These are phyloP conservation scores for Suillus decipiens DNA, from an alignment of 768 basidiomycete genomes.

Conservation along the genomic window DNA sequence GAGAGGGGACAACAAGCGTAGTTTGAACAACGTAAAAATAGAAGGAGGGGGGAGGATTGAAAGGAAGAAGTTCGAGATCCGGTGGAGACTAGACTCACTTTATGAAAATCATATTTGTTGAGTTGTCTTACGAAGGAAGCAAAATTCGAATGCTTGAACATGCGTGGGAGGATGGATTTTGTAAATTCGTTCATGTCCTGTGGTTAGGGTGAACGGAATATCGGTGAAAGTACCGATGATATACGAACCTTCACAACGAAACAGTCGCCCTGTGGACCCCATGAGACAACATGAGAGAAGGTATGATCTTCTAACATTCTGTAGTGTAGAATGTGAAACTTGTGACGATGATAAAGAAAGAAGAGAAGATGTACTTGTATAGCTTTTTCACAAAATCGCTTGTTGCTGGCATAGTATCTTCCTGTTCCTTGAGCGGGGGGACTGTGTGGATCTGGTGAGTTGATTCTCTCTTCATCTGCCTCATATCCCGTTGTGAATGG, in stretches of 20 bases:
- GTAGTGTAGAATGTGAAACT: background rate
- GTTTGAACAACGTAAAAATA: no score
- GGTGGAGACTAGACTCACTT: conserved; percentile 44
- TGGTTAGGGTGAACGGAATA: conserved; percentile 14
- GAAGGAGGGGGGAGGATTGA: conserved; percentile 9
- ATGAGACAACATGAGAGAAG: conserved; percentile 74
- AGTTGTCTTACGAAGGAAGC: conserved; percentile 90
- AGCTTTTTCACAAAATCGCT: conserved; percentile 94
- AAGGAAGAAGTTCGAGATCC: conserved; percentile 11
- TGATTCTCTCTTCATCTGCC: conserved; percentile 33
- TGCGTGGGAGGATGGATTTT: conserved; percentile 82
- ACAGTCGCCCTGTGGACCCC: conserved; percentile 83
- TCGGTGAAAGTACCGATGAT: background rate
- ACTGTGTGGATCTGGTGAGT: conserved; percentile 28
- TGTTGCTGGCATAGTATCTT: conserved; percentile 84
- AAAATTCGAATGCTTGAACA: conserved; percentile 97
- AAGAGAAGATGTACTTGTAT: conserved; percentile 64
- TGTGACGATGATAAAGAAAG: background rate
- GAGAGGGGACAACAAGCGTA: no score
- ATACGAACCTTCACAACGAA: conserved; percentile 80
- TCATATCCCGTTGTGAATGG: conserved; percentile 21
- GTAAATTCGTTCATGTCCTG: conserved; percentile 96
- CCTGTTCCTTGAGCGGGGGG: conserved; percentile 39
- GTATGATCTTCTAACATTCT: conserved; percentile 88
- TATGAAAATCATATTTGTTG: conserved; percentile 97